Evolutionary conservation across 805 yeast species (phyloP).

Genomic region (Scheffersomyces amazonensis): DNA sequence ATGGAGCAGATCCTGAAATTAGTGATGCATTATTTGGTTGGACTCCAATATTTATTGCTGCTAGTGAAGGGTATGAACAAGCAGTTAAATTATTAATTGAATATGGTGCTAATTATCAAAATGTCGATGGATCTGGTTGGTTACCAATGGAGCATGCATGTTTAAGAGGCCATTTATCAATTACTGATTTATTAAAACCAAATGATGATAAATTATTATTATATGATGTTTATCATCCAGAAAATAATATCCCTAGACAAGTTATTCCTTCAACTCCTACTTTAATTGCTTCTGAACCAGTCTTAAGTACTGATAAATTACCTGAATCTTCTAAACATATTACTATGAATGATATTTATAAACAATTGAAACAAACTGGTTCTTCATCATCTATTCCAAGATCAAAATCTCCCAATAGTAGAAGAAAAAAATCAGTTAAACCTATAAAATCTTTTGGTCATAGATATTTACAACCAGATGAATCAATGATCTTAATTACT

Average conservation of each 20-base stretch:
- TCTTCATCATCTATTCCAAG: slow-evolving; percentile 7
- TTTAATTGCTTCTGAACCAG: slow-evolving; percentile 10
- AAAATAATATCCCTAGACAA: slow-evolving; percentile 25
- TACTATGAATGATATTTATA: slow-evolving; percentile 35
- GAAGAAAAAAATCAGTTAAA: slow-evolving; percentile 25
- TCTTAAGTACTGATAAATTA: slow-evolving; percentile 35
- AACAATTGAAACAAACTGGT: slow-evolving; percentile 31
- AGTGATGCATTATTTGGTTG: slow-evolving; percentile 82
- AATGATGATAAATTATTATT: slow-evolving; percentile 28
- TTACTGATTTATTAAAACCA: slow-evolving; percentile 63
- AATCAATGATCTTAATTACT: slow-evolving; percentile 74
- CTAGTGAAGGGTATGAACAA: slow-evolving; percentile 72
- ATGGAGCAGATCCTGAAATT: slow-evolving; percentile 71
- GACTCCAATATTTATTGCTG: slow-evolving; percentile 91
- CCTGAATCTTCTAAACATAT: slow-evolving; percentile 28
- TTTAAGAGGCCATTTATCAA: slow-evolving; percentile 76
- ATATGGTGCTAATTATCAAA: slow-evolving; percentile 51
- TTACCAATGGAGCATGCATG: slow-evolving; percentile 97
- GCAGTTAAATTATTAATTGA: slow-evolving; percentile 55
- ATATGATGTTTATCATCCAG: slow-evolving; percentile 35
- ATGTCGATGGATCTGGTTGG: slow-evolving; percentile 88
- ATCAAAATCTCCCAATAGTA: slow-evolving; percentile 21
- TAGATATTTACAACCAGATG: slow-evolving; percentile 58
- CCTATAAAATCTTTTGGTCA: slow-evolving; percentile 87
- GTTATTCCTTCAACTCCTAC: slow-evolving; percentile 7